Evolutionary conservation across 495 filamentous ascomycete species (phyloP), one percentile per base, ranked within the genome.

Genomic region (Immersiella caudata): DNA sequence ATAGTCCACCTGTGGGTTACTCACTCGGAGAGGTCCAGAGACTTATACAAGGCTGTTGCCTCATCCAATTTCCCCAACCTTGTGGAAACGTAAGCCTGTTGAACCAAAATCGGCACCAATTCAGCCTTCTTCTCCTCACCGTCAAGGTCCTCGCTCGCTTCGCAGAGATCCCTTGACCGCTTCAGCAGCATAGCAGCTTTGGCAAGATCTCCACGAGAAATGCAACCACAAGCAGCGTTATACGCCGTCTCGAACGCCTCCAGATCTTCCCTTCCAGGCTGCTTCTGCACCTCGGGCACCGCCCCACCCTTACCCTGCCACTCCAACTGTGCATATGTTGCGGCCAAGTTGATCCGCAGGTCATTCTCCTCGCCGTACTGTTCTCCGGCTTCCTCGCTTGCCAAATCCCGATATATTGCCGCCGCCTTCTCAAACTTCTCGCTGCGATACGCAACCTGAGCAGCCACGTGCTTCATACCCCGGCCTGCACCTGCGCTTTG

Each of bases 181-280:
- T 91, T 93, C 36, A 99, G 79, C 54, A 98, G 82, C 20, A 97
- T 77, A 62, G 91, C 87, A 5, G 87, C 93, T 72, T 93, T 88
- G 21, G 75, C 80, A 59, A 94, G 85, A 69, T 93, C 92, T 12
- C 90, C 91, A 67, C 89, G 84, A 11, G 93, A 92, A 73, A 98
- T 91, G 74, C 89, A 90, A 52, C 85, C 86, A 75, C 94, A 98
- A 24, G 94, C 96, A 8, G 90, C 89, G 81, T 99, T 99, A 79
- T 94, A 99, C 0, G 93, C 86, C 5, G 90, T 96, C 78, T 99
- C 95, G 71, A 98, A 99, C 3, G 89, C 89, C 73, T 97, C 93
- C 55, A 97, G 77, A 72, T 96, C 92, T 64, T 93, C 92, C 66
- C 89, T 83, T 20, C 80, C 82, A 16, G 88, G 83, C 74, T 91